phyloP scores from a whole-genome alignment of 345 rosid genomes.

The Aquilaria sinensis region DNA sequence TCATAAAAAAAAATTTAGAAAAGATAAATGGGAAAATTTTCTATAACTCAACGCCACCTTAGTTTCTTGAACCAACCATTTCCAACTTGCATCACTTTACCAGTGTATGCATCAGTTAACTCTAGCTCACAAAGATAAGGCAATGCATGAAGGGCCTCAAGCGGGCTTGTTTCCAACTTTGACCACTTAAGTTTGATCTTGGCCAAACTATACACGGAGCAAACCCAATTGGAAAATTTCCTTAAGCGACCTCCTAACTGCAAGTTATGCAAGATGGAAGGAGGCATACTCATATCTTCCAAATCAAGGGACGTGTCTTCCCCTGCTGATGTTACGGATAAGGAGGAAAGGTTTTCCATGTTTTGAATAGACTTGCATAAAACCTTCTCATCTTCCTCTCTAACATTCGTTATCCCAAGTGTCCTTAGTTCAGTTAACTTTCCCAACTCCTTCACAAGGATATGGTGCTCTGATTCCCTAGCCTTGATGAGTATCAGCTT shows the following conservation, averaged over 20 bases:
- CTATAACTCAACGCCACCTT: not conserved
- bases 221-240: slow-evolving; percentile 16
- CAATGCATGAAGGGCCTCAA: slow-evolving; percentile 12
- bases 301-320: slow-evolving; percentile 10
- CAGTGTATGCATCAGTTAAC: slow-evolving; percentile 21
- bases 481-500: slow-evolving; percentile 20
- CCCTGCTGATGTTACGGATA: slow-evolving; percentile 6
- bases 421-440: slow-evolving; percentile 28
- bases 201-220: slow-evolving; percentile 5
- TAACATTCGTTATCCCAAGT: slow-evolving; percentile 31
- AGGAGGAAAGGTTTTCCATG: slow-evolving; percentile 13
- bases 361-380: slow-evolving; percentile 27
- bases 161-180: slow-evolving; percentile 6
- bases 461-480: not conserved
- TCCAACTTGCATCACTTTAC: slow-evolving; percentile 14
- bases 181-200: slow-evolving; percentile 14
- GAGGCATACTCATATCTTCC: slow-evolving; percentile 8
- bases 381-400: slow-evolving; percentile 26
- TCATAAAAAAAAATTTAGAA: too few species aligned
- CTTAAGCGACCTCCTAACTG: slow-evolving; percentile 13
- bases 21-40: too few species aligned
- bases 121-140: slow-evolving; percentile 27
- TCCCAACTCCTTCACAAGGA: slow-evolving; percentile 17
- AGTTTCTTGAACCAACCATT: slow-evolving; percentile 28
- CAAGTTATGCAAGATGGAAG: slow-evolving; percentile 8